phyloP scores from a whole-genome alignment of 495 filamentous ascomycete genomes.

The Neurospora sp. region DNA sequence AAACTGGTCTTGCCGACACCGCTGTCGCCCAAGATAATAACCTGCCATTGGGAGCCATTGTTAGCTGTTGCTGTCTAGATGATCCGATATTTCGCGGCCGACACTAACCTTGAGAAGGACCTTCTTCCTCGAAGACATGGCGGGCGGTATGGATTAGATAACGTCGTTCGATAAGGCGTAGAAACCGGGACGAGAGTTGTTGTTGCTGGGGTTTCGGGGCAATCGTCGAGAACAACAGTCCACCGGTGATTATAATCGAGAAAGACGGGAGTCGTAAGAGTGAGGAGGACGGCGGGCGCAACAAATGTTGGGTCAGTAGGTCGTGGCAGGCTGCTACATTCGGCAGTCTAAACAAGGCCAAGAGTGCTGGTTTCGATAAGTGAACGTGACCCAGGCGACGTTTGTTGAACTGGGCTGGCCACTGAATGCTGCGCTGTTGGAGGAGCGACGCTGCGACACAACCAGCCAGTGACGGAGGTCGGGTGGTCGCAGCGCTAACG shows the following conservation, averaged over 20 bases:
- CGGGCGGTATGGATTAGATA: conserved; percentile 10
- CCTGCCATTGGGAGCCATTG: conserved; percentile 39
- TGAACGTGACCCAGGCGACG: conserved; percentile 1
- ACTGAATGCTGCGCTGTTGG: conserved; percentile 12
- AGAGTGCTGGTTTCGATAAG: background rate
- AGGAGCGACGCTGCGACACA: conserved; percentile 15
- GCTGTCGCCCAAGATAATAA: conserved; percentile 97
- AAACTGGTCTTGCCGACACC: conserved; percentile 98
- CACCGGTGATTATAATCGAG: too few species aligned
- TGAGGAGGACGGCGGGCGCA: background rate
- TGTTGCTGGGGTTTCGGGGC: background rate
- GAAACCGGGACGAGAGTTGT: background rate
- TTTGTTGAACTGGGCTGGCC: conserved; percentile 7
- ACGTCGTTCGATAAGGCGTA: conserved; percentile 5
- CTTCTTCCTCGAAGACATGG: conserved; percentile 93
- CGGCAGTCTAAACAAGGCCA: conserved; percentile 2
- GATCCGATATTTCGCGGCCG: background rate
- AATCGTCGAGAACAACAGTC: background rate
- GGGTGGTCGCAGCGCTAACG: background rate
- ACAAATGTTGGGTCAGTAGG: conserved; percentile 2
- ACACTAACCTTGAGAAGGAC: conserved; percentile 79
- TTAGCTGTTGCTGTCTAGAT: background rate
- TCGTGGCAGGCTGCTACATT: background rate
- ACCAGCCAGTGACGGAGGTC: conserved; percentile 4
- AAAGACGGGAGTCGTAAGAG: background rate